Evolutionary conservation across 306 rosid genomes (phyloP).

Genomic region (Ormosia emarginata): DNA sequence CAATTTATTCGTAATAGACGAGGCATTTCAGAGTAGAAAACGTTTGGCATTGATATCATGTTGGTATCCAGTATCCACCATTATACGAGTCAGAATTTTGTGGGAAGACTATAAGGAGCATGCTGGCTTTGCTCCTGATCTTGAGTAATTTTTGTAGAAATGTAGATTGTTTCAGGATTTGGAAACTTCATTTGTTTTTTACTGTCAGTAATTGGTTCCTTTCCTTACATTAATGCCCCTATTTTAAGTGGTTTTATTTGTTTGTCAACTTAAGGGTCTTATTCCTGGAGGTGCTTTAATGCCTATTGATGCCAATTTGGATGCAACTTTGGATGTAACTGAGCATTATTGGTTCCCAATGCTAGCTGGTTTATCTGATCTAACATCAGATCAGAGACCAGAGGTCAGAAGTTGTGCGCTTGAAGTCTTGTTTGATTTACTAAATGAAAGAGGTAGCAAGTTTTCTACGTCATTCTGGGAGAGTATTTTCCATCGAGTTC

Average conservation of each 20-base stretch:
- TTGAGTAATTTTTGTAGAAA: neutral
- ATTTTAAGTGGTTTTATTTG: conserved; percentile 9
- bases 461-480: conserved; percentile 94
- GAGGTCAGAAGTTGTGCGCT: conserved; percentile 98
- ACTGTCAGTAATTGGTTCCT: neutral
- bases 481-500: conserved; percentile 92
- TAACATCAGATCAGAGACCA: conserved; percentile 91
- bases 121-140: neutral
- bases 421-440: conserved; percentile 96
- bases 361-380: conserved; percentile 98
- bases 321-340: conserved; percentile 70
- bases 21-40: neutral
- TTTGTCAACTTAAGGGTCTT: conserved; percentile 64
- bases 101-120: conserved; percentile 1
- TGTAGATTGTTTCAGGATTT: conserved; percentile 4
- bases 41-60: conserved; percentile 7
- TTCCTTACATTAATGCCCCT: neutral
- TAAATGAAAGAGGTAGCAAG: conserved; percentile 97
- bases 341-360: conserved; percentile 99
- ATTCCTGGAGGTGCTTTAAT: conserved; percentile 94
- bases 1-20: neutral
- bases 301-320: conserved; percentile 67
- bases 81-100: neutral
- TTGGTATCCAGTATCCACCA: neutral
- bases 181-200: neutral